Percentiles rank a stretch among this genome's conserved stretches.
Evolutionary conservation across 2,329 filamentous ascomycete species (phyloP).

Genomic region (Fusarium annulatum): DNA sequence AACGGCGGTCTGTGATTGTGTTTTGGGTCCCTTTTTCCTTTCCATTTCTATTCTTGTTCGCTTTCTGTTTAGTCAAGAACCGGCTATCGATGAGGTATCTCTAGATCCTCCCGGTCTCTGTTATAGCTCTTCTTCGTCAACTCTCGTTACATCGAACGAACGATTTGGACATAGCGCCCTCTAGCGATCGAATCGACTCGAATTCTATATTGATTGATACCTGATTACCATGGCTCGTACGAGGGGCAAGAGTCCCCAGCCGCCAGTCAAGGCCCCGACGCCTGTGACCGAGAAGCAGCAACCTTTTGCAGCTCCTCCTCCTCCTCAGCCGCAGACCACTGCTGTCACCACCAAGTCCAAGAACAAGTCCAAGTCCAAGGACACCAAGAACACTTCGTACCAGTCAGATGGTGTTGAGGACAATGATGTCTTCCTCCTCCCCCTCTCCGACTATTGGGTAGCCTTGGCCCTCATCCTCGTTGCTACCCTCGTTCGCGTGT

Average conservation of each 20-base stretch:
- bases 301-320: slow-evolving; percentile 23
- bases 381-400: slow-evolving; percentile 66
- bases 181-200: slow-evolving; percentile 30
- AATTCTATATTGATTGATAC: slow-evolving; percentile 27
- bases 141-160: slow-evolving; percentile 17
- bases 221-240: slow-evolving; percentile 50
- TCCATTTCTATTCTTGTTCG: slow-evolving; percentile 19
- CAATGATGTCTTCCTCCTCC: slow-evolving; percentile 91
- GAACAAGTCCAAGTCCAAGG: slow-evolving; percentile 43
- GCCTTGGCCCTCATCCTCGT: slow-evolving; percentile 78
- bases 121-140: slow-evolving; percentile 35
- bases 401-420: slow-evolving; percentile 84
- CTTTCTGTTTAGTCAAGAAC: slow-evolving; percentile 18
- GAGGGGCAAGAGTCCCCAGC: slow-evolving; percentile 53
- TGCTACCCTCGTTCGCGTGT: slow-evolving; percentile 84
- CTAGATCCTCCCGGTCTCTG: slow-evolving; percentile 32
- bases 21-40: slow-evolving; percentile 30
- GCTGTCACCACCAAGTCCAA: slow-evolving; percentile 28
- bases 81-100: slow-evolving; percentile 39
- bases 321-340: slow-evolving; percentile 19
- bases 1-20: slow-evolving; percentile 34
- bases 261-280: slow-evolving; percentile 43
- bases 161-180: slow-evolving; percentile 22
- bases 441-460: slow-evolving; percentile 83
- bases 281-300: slow-evolving; percentile 40